Evolutionary conservation across 73 alveolate species (phyloP), one percentile per base, ranked within the genome.

Genomic region (Paramecium sexaurelia): DNA sequence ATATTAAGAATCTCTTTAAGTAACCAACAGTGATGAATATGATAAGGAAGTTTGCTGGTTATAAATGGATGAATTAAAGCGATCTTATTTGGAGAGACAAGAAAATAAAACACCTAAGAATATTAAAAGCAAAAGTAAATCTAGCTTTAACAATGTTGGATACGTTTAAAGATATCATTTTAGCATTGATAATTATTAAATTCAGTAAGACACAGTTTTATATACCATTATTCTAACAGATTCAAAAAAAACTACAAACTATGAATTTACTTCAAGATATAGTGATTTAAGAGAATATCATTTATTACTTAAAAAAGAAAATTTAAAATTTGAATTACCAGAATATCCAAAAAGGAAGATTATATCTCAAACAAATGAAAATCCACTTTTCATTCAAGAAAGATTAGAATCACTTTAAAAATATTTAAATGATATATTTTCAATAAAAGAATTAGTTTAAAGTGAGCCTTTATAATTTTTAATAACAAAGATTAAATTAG

Each of bases 51-150:
- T 40, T 13, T 78, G 90, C 41, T 78, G 90, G 90, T 5, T 22
- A 20, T 41, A 78, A 78, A 78, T 78, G 90, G 90, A 78, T 43
- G 90, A 78, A 20, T 43, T 78, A 39, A 78, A 78, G 55, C 32
- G 90, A 78, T 78, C 90, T 37, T 78, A 20, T 40, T 78, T 78
- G n/a, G 90, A 78, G 13, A 41, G 73, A 78, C 55, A 78, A 41
- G 90, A 78, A 29, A 78, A 19, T 37, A 36, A 39, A 39, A 8
- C 20, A 19, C 61, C 75, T 2, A 78, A 43, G 27, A 45, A 37
- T 24, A n/a, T 32, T 24, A 78, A 45, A 17, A 8, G 24, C 7
- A 78, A 26, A 26, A 78, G 90, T 19, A 41, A 43, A 13, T 78
- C 68, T 41, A 37, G 43, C n/a, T 5, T 45, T 1, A 32, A 35